Evolutionary conservation across 495 filamentous ascomycete species (phyloP), one percentile per base, ranked within the genome.

Genomic region (Penicillium crystallinum): DNA sequence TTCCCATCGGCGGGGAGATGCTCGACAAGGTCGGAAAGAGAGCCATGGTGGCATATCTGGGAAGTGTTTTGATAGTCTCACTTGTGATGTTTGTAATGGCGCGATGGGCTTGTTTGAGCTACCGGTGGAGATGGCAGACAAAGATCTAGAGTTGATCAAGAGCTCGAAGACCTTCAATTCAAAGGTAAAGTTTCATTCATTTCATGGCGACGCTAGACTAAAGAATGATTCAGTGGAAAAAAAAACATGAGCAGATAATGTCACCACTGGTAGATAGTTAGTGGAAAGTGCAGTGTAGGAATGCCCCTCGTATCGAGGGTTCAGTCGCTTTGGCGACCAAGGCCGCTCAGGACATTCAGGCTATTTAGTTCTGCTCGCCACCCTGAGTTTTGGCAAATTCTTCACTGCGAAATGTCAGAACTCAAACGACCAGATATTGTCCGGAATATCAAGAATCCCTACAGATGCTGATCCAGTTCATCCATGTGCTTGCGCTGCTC

Each of bases 401-500:
- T 46, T 90, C 85, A 61, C 86, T 90, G 42, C 39, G 52, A 33
- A 25, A 48, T 22, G 21, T 52, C 17, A 33, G 30, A 14, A 29
- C 4, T 14, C 7, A 21, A 34, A 12, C 14, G 19, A 12, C 19
- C 19, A 44, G 5, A 17, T 15, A 17, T 17, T 36, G 4, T 7
- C n/a, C 4, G 12, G 12, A 18, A 15, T 2, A 34, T 17, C 7
- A 15, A 23, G 19, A 23, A 34, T 30, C 68, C 85, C 61, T 70
- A 91, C 87, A 95, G 84, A 70, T 90, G 82, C 59, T 88, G 79
- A 49, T 89, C 83, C 23, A 95, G 77, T 67, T 89, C 82, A 56
- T 90, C 72, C 56, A 92, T 79, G 65, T 91, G 85, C 40, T 81
- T 77, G 56, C 84, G 79, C 68, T 91, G 85, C 67, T 86, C 79